Base-by-base conservation (phyloP, 768 basidiomycete species). In the Fistulinella prunicolor region DNA sequence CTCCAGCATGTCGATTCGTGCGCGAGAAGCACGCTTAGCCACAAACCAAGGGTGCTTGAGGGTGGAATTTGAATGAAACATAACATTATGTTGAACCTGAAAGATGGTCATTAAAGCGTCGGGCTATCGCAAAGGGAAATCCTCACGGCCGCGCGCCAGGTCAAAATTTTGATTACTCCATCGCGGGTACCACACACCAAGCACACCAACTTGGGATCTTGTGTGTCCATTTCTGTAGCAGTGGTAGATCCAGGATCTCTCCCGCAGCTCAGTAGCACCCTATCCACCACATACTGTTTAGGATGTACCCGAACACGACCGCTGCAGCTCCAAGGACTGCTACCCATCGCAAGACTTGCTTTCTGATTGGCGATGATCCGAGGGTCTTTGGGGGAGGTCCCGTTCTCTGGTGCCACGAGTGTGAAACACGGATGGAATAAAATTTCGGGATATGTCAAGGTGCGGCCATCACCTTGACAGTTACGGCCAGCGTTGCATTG, bases 341-440 rank as follows among this genome's bases (percentile, higher is more conserved):
- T 45, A 4, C 55, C 64, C 64, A 66, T 66, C 38, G 41, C 30
- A 38, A 53, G 50, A 29, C 42, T 44, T 26, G 63, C 62, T 30
- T 54, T 60, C 24, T 63, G 57, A 21, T 47, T 32, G 28, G 63
- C 60, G 6, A 65, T 52, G 8, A 38, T 23, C 42, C 38, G 12
- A 13, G 63, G 62, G 37, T 65, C 55, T 40, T 43, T 63, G n/a
- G 44, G 19, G 36, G 51, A 44, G 14, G 47, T 38, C 22, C 49
- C 49, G 2, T 38, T 53, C 17, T 38, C 44, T 6, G 22, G 41
- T 42, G 42, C 35, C n/a, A 52, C 12, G 21, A 35, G 30, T 6
- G 53, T 56, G 34, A 66, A 66, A 53, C 63, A 64, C 4, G 61
- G 62, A 46, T 64, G 63, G 32, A 51, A 64, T 40, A 64, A 47